A percentile compares a stretch with the other conserved stretches of the same genome.
phyloP scores from a whole-genome alignment of 768 basidiomycete species.

The Lactarius hatsudake region DNA sequence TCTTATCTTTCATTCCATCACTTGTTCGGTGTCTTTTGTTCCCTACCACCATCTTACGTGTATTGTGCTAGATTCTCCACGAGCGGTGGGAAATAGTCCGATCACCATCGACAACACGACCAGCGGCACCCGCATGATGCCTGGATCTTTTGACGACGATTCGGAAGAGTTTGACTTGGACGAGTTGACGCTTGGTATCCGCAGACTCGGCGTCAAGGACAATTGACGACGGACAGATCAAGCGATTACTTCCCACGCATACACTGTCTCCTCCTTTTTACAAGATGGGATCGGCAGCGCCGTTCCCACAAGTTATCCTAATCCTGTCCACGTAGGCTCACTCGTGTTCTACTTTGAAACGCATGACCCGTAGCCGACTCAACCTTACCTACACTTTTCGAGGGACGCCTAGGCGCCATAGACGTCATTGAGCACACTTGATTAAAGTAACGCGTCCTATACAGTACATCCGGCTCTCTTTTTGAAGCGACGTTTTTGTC shows the following conservation, averaged over 20 bases:
- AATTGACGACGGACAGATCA: neutral
- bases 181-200: conserved; percentile 1
- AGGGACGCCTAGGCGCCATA: neutral
- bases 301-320: neutral
- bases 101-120: neutral
- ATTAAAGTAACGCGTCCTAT: neutral
- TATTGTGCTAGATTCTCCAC: conserved; percentile 1
- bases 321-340: neutral
- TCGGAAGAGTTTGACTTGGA: conserved; percentile 7
- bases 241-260: neutral
- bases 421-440: neutral
- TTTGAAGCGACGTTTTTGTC: neutral
- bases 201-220: neutral
- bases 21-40: neutral
- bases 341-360: neutral
- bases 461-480: neutral
- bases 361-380: neutral
- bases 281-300: neutral
- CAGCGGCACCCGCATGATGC: conserved; percentile 1
- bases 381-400: neutral
- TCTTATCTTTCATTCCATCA: neutral
- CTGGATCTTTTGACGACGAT: conserved; percentile 11
- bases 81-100: neutral
- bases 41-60: neutral
- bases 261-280: neutral